These are phyloP conservation scores for Nemania sp. DNA, from an alignment of 2,329 filamentous ascomycete species.

Conservation along the genomic window DNA sequence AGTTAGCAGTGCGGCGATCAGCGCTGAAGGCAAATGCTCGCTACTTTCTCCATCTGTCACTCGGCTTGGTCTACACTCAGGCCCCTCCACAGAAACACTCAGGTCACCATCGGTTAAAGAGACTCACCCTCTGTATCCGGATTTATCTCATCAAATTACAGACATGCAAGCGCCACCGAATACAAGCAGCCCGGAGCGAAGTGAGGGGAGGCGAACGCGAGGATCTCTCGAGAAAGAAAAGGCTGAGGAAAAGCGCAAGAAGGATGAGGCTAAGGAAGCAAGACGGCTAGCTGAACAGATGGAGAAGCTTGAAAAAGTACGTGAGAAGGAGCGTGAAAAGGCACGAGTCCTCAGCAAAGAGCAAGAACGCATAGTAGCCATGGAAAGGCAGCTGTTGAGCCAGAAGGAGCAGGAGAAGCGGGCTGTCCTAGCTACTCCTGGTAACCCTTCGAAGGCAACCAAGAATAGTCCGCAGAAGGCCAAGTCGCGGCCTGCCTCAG, in stretches of 20 bases:
- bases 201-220: conserved; percentile 55
- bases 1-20: conserved; percentile 71
- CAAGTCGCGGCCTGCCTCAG: conserved; percentile 41
- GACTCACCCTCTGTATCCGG: conserved; percentile 50
- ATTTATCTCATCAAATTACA: conserved; percentile 47
- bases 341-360: conserved; percentile 63
- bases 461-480: conserved; percentile 59
- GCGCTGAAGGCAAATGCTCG: conserved; percentile 64
- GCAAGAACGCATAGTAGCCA: conserved; percentile 56
- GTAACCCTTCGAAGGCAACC: conserved; percentile 50
- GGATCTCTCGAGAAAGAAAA: conserved; percentile 65
- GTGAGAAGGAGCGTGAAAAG: conserved; percentile 72
- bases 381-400: conserved; percentile 58
- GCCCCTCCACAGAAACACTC: conserved; percentile 56
- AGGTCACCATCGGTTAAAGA: conserved; percentile 38
- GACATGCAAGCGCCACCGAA: conserved; percentile 40
- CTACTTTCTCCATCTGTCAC: conserved; percentile 59
- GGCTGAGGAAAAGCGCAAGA: conserved; percentile 65
- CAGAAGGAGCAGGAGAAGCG: conserved; percentile 58
- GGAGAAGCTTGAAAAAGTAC: conserved; percentile 67
- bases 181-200: conserved; percentile 50
- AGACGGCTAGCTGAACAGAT: conserved; percentile 64
- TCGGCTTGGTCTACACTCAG: conserved; percentile 50
- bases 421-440: conserved; percentile 42
- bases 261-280: conserved; percentile 64